Percentiles rank a stretch among this genome's conserved stretches.
Conservation (phyloP, 2,329 filamentous ascomycete species). For the Zymoseptoria pseudotritici region DNA sequence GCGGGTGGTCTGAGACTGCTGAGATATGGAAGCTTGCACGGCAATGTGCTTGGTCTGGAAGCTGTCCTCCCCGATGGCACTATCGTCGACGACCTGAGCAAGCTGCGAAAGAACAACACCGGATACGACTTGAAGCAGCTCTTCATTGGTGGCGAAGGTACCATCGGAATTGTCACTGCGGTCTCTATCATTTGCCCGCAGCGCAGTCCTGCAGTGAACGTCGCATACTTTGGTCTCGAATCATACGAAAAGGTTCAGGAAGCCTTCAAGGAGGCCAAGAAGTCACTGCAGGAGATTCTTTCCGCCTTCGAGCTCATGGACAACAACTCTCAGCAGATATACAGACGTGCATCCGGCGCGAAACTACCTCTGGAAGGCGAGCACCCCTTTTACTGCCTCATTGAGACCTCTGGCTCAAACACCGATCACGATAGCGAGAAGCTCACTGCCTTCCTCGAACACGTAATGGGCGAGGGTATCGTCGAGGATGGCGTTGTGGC, state of each 20-base stretch:
- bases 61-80: conserved; percentile 91
- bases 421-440: conserved; percentile 87
- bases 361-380: conserved; percentile 74
- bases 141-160: conserved; percentile 93
- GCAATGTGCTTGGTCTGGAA: conserved; percentile 85
- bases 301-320: conserved; percentile 99
- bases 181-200: conserved; percentile 86
- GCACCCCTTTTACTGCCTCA: conserved; percentile 89
- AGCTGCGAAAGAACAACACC: conserved; percentile 94
- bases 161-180: conserved; percentile 86
- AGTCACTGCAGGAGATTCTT: conserved; percentile 84
- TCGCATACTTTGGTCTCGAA: conserved; percentile 86
- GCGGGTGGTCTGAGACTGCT: conserved; percentile 84
- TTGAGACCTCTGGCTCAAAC: conserved; percentile 95
- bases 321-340: conserved; percentile 67
- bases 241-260: conserved; percentile 82
- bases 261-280: conserved; percentile 83
- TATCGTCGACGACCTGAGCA: conserved; percentile 79
- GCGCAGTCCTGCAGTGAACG: conserved; percentile 79
- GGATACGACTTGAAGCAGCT: conserved; percentile 96
- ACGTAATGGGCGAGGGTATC: conserved; percentile 82
- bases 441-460: conserved; percentile 80
- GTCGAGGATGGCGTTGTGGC: conserved; percentile 85
- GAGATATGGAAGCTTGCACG: conserved; percentile 89
- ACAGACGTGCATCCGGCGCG: conserved; percentile 65